Evolutionary conservation across 768 basidiomycete species (phyloP), one percentile per base, ranked within the genome.

Genomic region (Hortiboletus campestris): DNA sequence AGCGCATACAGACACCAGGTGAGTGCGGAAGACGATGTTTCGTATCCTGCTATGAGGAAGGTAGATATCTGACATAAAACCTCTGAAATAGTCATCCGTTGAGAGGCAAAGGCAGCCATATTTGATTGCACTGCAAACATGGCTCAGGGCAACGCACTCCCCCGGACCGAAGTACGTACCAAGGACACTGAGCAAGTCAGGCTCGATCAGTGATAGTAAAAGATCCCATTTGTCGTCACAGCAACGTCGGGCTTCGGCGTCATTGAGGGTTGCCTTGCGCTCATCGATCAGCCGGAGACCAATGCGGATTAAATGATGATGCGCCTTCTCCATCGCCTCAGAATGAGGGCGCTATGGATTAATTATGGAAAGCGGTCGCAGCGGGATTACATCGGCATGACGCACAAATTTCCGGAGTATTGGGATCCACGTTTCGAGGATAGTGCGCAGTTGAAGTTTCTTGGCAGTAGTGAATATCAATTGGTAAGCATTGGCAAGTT

Each of bases 1-100:
- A 88, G 78, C 41, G 80, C 77, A 65, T 83, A 84, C 3, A 88
- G 73, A 51, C 80, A 80, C 85, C 85, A 89, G 8, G 83, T 76
- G 16, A 87, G 72, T 4, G 84, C 80, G 7, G 76, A 76, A 1
- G 82, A 75, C 17, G 80, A 80, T 1, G 84, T 85, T 66, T 88
- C 85, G 71, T 88, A 81, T 12, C 86, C 86, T 6, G 84, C 82
- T 14, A 81, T 76, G 31, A 87, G 74, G 65, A 87, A 86, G 0
- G 83, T 85, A 12, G 80, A 78, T 57, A 86, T 85, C 59, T 86
- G 86, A 60, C 76, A 83, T 22, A 84, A 71, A 2, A 82, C 77
- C 57, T 89, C 84, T n/a, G 75, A 68, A 36, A 79, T 75, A 12
- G 79, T 76, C 74, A 89, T 76, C n/a, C 75, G 75, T 56, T 80